Conservation (phyloP, 1,284 basidiomycete genomes). For the Ustilago trichophora region DNA sequence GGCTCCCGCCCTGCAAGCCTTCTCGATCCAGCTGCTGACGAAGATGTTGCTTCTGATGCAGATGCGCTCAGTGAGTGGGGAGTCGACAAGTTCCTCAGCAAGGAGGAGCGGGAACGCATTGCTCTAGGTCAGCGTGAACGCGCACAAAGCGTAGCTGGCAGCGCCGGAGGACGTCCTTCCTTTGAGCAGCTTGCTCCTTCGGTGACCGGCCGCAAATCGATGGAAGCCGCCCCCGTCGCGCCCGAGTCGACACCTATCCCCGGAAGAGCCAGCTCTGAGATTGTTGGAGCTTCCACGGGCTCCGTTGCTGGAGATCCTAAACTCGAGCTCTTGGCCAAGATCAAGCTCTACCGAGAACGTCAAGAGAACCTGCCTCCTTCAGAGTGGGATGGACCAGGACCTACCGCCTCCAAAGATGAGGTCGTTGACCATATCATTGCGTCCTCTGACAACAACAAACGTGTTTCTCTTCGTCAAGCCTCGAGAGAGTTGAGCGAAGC, state of each 20-base stretch:
- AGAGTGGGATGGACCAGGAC: conserved; percentile 48
- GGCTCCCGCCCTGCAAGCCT: conserved; percentile 25
- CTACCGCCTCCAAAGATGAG: conserved; percentile 42
- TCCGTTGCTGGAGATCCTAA: conserved; percentile 13
- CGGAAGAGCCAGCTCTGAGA: conserved; percentile 31
- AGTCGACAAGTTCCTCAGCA: conserved; percentile 58
- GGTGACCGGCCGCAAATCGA: conserved; percentile 6
- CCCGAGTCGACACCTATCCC: not conserved
- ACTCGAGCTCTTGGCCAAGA: conserved; percentile 50
- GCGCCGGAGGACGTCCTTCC: conserved; percentile 10
- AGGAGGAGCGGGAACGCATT: conserved; percentile 45
- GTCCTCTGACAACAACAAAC: conserved; percentile 19
- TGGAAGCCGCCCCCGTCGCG: conserved; percentile 11
- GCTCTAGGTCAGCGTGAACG: conserved; percentile 33
- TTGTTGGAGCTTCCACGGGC: conserved; percentile 7
- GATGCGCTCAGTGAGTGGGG: conserved; percentile 54
- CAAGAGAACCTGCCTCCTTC: conserved; percentile 57
- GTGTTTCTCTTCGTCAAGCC: conserved; percentile 20
- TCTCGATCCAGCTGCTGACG: conserved; percentile 4
- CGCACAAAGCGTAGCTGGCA: conserved; percentile 40
- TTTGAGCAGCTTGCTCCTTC: conserved; percentile 11
- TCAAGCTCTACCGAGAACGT: conserved; percentile 59
- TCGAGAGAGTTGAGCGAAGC: conserved; percentile 11
- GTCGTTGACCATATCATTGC: conserved; percentile 46
- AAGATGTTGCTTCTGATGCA: conserved; percentile 16